Conservation (phyloP, 2,329 filamentous ascomycete species). For the Ophiocordyceps camponoti-saundersi region DNA sequence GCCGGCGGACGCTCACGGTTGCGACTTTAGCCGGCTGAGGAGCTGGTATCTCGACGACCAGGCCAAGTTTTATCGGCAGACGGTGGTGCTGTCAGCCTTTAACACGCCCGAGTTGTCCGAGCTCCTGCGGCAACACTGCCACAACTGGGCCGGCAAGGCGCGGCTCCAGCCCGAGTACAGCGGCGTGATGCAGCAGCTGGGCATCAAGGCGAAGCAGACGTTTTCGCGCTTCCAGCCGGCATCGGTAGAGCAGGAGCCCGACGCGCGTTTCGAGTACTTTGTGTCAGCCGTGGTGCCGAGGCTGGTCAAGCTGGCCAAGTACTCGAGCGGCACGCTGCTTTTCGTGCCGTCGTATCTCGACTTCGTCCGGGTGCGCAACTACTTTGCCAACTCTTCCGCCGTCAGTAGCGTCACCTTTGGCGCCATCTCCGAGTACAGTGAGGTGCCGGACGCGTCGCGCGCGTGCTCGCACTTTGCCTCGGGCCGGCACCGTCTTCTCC, state of each 20-base stretch:
- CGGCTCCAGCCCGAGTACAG: slow-evolving; percentile 55
- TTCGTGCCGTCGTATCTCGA: slow-evolving; percentile 91
- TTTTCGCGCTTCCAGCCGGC: slow-evolving; percentile 72
- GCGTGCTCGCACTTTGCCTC: slow-evolving; percentile 76
- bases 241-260: slow-evolving; percentile 59
- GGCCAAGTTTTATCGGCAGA: slow-evolving; percentile 68
- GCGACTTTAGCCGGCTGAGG: slow-evolving; percentile 81
- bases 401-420: slow-evolving; percentile 44
- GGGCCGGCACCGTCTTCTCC: slow-evolving; percentile 63
- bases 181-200: slow-evolving; percentile 57
- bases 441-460: slow-evolving; percentile 60
- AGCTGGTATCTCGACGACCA: slow-evolving; percentile 87
- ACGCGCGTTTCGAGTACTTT: slow-evolving; percentile 84
- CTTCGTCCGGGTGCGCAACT: slow-evolving; percentile 85
- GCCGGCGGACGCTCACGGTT: slow-evolving; percentile 77
- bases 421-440: slow-evolving; percentile 75
- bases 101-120: slow-evolving; percentile 78
- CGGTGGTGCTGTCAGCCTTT: slow-evolving; percentile 64
- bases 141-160: slow-evolving; percentile 64
- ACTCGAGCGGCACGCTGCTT: slow-evolving; percentile 55
- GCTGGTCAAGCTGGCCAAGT: slow-evolving; percentile 50
- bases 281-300: slow-evolving; percentile 62
- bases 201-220: slow-evolving; percentile 62
- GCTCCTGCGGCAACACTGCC: slow-evolving; percentile 58
- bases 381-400: slow-evolving; percentile 57